A percentile compares a stretch with the other conserved stretches of the same genome.
These are phyloP conservation scores for Plantago ovata DNA, from an alignment of 257 asterid species.

Conservation along the genomic window DNA sequence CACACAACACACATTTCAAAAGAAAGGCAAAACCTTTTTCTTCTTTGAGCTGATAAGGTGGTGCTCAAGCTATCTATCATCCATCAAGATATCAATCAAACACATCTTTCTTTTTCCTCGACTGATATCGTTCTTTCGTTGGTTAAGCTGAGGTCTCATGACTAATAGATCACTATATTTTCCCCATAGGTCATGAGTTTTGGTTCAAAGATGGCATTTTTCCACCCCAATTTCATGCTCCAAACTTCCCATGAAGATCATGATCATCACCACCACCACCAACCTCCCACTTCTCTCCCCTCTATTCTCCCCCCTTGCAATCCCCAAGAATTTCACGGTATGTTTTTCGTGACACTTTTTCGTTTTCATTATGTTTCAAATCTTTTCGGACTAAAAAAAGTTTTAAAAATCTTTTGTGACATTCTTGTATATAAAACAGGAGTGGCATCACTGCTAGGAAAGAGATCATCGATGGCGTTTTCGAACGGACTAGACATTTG, in stretches of 20 bases:
- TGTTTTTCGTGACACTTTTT: neutral
- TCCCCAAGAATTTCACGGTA: slow-evolving; percentile 54
- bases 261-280: slow-evolving; percentile 33
- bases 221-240: slow-evolving; percentile 76
- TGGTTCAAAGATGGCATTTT: slow-evolving; percentile 63
- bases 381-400: too few relatives aligned
- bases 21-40: slow-evolving; percentile 21
- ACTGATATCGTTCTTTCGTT: slow-evolving; percentile 17
- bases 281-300: slow-evolving; percentile 33
- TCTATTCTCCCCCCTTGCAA: slow-evolving; percentile 42
- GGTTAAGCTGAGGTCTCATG: neutral
- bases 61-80: slow-evolving; percentile 41
- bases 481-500: slow-evolving; percentile 25
- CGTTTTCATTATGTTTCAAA: too few relatives aligned
- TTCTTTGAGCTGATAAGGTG: slow-evolving; percentile 50
- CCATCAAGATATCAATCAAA: slow-evolving; percentile 35
- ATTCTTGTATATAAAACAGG: slow-evolving; percentile 13
- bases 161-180: slow-evolving; percentile 9
- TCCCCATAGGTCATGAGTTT: slow-evolving; percentile 38
- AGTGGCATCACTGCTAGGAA: slow-evolving; percentile 34
- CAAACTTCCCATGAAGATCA: slow-evolving; percentile 61
- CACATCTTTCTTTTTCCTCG: slow-evolving; percentile 37
- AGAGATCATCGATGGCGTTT: slow-evolving; percentile 40
- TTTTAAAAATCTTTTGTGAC: neutral
- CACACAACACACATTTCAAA: slow-evolving; percentile 7